phyloP scores from a whole-genome alignment of 176 grass and related monocot genomes.

The Cymbopogon citratus region DNA sequence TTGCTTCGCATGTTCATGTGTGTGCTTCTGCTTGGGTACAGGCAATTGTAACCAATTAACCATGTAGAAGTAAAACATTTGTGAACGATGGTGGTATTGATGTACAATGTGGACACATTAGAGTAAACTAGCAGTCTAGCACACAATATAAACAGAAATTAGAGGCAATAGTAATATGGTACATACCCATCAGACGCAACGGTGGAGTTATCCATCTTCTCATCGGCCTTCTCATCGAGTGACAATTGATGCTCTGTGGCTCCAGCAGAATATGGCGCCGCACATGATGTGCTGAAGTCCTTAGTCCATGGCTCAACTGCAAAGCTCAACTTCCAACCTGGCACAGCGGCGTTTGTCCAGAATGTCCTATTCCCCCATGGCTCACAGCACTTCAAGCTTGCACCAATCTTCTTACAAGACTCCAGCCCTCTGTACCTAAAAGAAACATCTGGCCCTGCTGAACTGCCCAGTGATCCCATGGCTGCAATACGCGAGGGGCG shows the following conservation, averaged over 20 bases:
- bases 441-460: constrained; percentile 30
- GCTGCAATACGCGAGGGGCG: neutral
- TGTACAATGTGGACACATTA: no score
- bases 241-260: constrained; percentile 61
- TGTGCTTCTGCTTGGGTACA: no score
- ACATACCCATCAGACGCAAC: constrained; percentile 59
- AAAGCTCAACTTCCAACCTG: constrained; percentile 37
- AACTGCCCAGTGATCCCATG: constrained; percentile 12
- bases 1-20: no score
- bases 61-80: no score
- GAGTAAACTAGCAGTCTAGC: no score
- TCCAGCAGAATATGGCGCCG: constrained; percentile 51
- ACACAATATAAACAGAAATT: neutral
- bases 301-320: constrained; percentile 36
- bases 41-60: no score
- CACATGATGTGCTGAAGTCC: constrained; percentile 40
- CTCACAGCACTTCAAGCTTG: constrained; percentile 40
- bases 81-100: no score
- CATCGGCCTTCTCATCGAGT: constrained; percentile 71
- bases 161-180: neutral
- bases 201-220: constrained; percentile 49
- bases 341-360: constrained; percentile 36
- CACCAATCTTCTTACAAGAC: constrained; percentile 44
- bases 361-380: constrained; percentile 47
- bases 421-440: constrained; percentile 52